Base-by-base conservation (phyloP, 2,329 filamentous ascomycete genomes). In the Geosmithia putterillii region DNA sequence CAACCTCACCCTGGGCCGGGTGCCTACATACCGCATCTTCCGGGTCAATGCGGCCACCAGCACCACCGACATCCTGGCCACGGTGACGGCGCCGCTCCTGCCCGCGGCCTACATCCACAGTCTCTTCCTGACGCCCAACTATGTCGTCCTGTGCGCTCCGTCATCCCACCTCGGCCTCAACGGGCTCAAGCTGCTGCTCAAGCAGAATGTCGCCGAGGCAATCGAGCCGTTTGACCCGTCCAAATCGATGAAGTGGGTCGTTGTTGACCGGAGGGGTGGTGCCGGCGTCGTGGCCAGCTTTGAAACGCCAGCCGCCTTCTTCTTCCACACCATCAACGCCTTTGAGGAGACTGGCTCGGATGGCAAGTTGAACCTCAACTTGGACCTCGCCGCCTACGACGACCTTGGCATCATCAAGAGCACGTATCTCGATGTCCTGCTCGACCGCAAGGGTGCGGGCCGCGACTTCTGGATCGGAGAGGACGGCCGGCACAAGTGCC, bases 101-200 rank as follows among this genome's bases (percentile, higher is more conserved):
- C 62, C 63, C 2, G 64, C 82, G 0, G 80, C 84, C 0, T 94
- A 92, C 52, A 76, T 94, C n/a, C 87, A 94, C 62, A 90, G 85
- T 8, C 72, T 90, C 52, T 86, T 87, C 52, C 60, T 94, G 21
- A 83, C 84, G 0, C 63, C 76, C 15, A 76, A 79, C 51, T 83
- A 81, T 52, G 76, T 89, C 2, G 63, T 92, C 0, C 64, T 94
- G 4, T 88, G 83, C 54, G 63, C 92, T 1, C 88, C 83, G 52
- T 77, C 76, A 15, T 71, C 81, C 0, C 77, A 81, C 48, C 69
- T 79, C 36, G 69, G 63, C 2, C 66, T 63, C 50, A 64, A 61
- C 9, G 86, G 85, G 0, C 46, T 80, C 2, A 71, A 69, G 14
- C 68, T 87, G 9, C 55, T 81, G 0, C 83, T 76, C 69, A 64